A percentile compares a stretch with the other conserved stretches of the same genome.
These are phyloP conservation scores for Melaleuca quinquenervia DNA, from an alignment of 345 rosid genomes.

Conservation along the genomic window DNA sequence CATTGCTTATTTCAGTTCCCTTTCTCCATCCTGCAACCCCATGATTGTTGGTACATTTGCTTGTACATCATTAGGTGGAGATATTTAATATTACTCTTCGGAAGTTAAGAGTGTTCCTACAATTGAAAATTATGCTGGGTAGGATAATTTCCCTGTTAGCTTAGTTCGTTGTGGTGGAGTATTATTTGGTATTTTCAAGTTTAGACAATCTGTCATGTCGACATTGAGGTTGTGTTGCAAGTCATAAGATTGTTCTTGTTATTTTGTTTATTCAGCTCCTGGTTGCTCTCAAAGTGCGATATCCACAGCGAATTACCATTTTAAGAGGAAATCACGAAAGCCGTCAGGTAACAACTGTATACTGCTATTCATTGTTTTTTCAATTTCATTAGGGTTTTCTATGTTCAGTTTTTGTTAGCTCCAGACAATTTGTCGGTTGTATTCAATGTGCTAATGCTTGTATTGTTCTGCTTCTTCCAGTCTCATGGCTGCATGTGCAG, in stretches of 20 bases:
- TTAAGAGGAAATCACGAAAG: slow-evolving; percentile 95
- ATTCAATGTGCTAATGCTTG: background rate
- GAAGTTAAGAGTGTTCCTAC: background rate
- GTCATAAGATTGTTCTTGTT: background rate
- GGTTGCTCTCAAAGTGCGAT: slow-evolving; percentile 80
- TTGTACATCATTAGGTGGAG: background rate
- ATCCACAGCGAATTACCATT: slow-evolving; percentile 75
- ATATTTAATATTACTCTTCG: background rate
- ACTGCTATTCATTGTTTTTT: background rate
- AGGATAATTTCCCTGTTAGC: background rate
- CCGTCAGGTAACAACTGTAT: slow-evolving; percentile 54
- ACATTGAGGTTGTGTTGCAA: background rate
- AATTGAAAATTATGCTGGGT: background rate
- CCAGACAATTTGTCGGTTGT: background rate
- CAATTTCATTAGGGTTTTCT: background rate
- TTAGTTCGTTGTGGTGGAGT: background rate
- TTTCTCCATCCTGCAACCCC: background rate
- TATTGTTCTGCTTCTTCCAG: background rate
- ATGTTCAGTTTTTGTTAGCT: background rate
- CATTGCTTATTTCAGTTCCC: background rate
- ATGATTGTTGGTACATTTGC: background rate
- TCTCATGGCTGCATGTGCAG: background rate
- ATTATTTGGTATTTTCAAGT: background rate
- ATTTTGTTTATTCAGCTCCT: slow-evolving; percentile 40
- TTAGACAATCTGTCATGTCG: background rate